Conservation (phyloP, 148 eudicot genomes). For the Mesembryanthemum crystallinum region DNA sequence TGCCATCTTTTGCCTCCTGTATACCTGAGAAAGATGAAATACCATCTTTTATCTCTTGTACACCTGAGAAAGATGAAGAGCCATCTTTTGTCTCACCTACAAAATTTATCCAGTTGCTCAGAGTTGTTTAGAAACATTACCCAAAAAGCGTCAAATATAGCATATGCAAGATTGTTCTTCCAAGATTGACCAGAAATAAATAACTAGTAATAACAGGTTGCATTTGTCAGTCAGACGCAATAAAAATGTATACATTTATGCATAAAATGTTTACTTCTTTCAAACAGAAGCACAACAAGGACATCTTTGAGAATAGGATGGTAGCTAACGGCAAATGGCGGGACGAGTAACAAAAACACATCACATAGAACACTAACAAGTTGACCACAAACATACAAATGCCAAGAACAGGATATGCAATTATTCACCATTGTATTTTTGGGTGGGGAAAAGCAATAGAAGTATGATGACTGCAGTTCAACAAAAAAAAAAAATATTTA, state of each 20-base stretch:
- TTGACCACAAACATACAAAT: neutral
- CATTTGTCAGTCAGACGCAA: neutral
- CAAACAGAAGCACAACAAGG: neutral
- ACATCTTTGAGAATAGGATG: neutral
- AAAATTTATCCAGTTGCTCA: conserved; percentile 1
- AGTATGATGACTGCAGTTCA: too few relatives aligned
- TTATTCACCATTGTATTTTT: too few relatives aligned
- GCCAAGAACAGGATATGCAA: neutral
- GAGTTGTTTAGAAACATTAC: conserved; percentile 4
- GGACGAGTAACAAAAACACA: neutral
- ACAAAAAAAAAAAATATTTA: too few relatives aligned
- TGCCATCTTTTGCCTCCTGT: neutral
- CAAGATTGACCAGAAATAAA: neutral
- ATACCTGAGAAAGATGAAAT: neutral
- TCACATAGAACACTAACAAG: neutral
- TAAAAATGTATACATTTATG: neutral
- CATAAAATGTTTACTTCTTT: neutral
- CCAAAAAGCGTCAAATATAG: neutral
- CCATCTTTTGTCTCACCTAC: conserved; percentile 42
- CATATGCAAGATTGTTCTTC: neutral
- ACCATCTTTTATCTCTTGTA: conserved; percentile 23
- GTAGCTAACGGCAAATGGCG: neutral
- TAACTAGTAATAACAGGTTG: neutral
- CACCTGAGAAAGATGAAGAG: conserved; percentile 29
- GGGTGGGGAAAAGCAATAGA: too few relatives aligned